Evolutionary conservation across 495 filamentous ascomycete species (phyloP).

Genomic region (Gamarada debralockiae): DNA sequence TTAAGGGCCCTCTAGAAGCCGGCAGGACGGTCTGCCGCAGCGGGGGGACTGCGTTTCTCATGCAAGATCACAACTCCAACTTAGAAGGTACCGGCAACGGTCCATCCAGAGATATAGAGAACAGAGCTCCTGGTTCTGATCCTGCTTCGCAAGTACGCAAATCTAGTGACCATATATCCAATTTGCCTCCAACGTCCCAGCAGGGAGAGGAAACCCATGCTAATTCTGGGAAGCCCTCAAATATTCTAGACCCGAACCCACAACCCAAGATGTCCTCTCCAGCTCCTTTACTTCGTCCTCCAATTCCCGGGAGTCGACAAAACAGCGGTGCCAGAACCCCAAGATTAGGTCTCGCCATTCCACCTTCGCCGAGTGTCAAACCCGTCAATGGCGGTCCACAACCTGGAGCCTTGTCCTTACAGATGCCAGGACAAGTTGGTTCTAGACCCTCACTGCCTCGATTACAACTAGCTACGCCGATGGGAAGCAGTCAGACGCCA

Average conservation of each 20-base stretch:
- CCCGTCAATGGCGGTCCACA: conserved; percentile 46
- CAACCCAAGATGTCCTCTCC: conserved; percentile 66
- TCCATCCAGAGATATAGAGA: conserved; percentile 6
- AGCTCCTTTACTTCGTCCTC: conserved; percentile 76
- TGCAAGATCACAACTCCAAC: conserved; percentile 18
- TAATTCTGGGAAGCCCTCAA: conserved; percentile 12
- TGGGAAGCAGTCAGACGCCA: conserved; percentile 67
- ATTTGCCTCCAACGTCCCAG: neutral
- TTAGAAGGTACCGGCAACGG: conserved; percentile 13
- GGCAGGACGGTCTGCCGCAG: conserved; percentile 17
- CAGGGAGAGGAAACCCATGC: neutral
- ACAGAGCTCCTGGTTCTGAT: conserved; percentile 7
- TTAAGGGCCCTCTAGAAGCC: neutral
- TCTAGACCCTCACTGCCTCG: conserved; percentile 61
- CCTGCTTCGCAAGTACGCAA: conserved; percentile 3
- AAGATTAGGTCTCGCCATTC: conserved; percentile 82
- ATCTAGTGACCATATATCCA: neutral
- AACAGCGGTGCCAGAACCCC: conserved; percentile 62
- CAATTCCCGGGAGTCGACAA: conserved; percentile 69
- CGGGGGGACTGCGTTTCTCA: conserved; percentile 15
- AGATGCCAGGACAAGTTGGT: conserved; percentile 30
- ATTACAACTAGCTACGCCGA: conserved; percentile 78
- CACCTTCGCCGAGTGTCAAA: conserved; percentile 74
- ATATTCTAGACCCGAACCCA: conserved; percentile 5
- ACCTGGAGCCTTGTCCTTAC: conserved; percentile 27